Evolutionary conservation across 2,329 filamentous ascomycete genomes (phyloP).

Genomic region (Colletotrichum spaethianum): DNA sequence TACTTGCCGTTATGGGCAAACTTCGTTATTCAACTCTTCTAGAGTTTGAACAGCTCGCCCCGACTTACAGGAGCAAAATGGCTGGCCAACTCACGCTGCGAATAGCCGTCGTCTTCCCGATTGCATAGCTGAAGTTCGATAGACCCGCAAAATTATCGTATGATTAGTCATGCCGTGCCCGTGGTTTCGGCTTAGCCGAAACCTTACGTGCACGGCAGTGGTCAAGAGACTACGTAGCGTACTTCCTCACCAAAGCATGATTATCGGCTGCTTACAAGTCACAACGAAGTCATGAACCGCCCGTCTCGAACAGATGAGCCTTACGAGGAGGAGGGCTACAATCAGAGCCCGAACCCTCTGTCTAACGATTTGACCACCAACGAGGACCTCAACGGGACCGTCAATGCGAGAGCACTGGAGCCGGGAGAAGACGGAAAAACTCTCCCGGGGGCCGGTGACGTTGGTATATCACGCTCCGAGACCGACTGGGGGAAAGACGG

Average conservation of each 20-base stretch:
- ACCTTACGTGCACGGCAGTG: slow-evolving; percentile 1
- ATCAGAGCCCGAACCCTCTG: slow-evolving; percentile 63
- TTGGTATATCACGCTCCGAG: background rate
- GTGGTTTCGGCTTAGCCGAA: slow-evolving; percentile 7
- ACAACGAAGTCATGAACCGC: slow-evolving; percentile 38
- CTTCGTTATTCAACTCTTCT: too few species aligned
- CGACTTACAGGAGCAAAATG: accelerated
- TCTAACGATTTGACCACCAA: slow-evolving; percentile 63
- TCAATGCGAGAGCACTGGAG: slow-evolving; percentile 48
- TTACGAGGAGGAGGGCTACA: slow-evolving; percentile 52
- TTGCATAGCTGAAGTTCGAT: background rate
- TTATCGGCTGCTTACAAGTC: too few species aligned
- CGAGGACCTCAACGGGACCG: slow-evolving; percentile 60
- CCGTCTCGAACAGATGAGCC: slow-evolving; percentile 43
- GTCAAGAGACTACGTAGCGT: background rate
- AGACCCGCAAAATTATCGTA: background rate
- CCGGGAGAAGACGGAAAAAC: slow-evolving; percentile 4
- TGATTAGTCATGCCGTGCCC: slow-evolving; percentile 13
- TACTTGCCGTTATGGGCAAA: background rate
- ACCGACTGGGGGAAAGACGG: background rate
- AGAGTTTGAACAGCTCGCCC: too few species aligned
- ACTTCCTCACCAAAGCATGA: background rate
- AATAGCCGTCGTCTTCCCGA: background rate
- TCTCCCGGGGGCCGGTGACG: slow-evolving; percentile 3
- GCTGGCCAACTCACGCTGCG: background rate